Evolutionary conservation across 768 basidiomycete species (phyloP), one percentile per base, ranked within the genome.

Genomic region (Naganishia vishniacii): DNA sequence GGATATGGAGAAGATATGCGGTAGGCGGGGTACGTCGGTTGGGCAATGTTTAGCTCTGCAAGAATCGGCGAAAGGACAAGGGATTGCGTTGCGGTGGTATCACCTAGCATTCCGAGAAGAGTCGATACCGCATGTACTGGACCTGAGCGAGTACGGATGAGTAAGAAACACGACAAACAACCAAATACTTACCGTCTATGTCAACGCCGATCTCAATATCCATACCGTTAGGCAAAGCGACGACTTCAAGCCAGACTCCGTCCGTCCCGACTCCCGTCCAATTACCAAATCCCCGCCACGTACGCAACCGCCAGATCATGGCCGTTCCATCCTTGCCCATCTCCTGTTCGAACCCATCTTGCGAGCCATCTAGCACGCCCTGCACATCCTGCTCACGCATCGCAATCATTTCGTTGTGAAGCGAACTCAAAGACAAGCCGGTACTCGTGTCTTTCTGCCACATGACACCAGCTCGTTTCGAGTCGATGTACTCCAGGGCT

Each of bases 1-100:
- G 68, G 60, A 41, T 37, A 41, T 3, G 68, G 61, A 15, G 66
- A 65, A 11, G 75, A 73, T 9, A 78, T 70, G 16, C 73, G 75
- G 68, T 78, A 78, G 59, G 75, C 75, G 12, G 77, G 77, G 49
- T 77, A 78, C 1, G 75, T 51, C 0, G 75, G 76, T 9, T 25
- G 32, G 26, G 44, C 37, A 15, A 65, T 62, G 8, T 68, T 62
- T 6, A 53, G 37, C 1, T 66, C 16, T 16, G 61, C 61, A 20
- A 77, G 65, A 3, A 73, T 41, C 0, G 74, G 74, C 0, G 76
- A 74, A 59, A 76, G 73, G 40, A 78, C 46, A 20, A 78, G 69
- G 0, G 69, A 67, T 37, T 70, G 68, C 26, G 64, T 62, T 3
- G 72, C 65, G 5, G 73, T 76, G 6, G 77, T 75, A 58, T 78